A percentile compares a stretch with the other conserved stretches of the same genome.
Conservation (phyloP, 2,329 filamentous ascomycete genomes). For the Fusarium poae region DNA sequence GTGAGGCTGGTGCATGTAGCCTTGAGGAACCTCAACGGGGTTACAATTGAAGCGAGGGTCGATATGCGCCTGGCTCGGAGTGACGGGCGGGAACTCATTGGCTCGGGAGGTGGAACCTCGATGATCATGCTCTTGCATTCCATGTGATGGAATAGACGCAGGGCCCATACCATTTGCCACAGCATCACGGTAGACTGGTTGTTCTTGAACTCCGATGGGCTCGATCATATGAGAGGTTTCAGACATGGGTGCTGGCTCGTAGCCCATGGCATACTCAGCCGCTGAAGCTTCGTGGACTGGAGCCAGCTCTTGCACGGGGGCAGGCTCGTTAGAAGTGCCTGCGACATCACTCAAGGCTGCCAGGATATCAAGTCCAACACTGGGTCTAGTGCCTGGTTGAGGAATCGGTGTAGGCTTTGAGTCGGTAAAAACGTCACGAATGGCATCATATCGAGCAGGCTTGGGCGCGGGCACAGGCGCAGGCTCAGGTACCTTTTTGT, state of each 20-base stretch:
- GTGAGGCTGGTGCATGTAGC: slow-evolving; percentile 47
- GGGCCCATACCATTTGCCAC: slow-evolving; percentile 17
- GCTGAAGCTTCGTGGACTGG: slow-evolving; percentile 8
- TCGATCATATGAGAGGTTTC: slow-evolving; percentile 27
- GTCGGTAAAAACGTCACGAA: slow-evolving; percentile 59
- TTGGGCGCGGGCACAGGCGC: slow-evolving; percentile 46
- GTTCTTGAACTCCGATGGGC: slow-evolving; percentile 20
- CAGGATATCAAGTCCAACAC: slow-evolving; percentile 51
- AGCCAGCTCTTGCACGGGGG: slow-evolving; percentile 12
- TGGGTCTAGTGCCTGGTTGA: slow-evolving; percentile 41
- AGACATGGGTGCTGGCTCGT: slow-evolving; percentile 23
- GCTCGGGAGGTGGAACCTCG: slow-evolving; percentile 43
- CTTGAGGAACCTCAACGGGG: slow-evolving; percentile 46
- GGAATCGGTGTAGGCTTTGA: slow-evolving; percentile 51
- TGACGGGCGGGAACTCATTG: slow-evolving; percentile 43
- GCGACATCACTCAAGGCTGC: slow-evolving; percentile 54
- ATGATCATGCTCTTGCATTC: slow-evolving; percentile 38
- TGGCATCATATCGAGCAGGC: slow-evolving; percentile 55
- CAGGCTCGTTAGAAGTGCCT: slow-evolving; percentile 44
- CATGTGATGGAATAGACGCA: slow-evolving; percentile 13
- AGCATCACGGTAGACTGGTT: slow-evolving; percentile 24
- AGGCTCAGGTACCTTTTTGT: slow-evolving; percentile 44
- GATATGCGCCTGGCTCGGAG: slow-evolving; percentile 42
- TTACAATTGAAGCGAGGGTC: slow-evolving; percentile 43
- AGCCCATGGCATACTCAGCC: slow-evolving; percentile 17